Evolutionary conservation across 192 early-diverging fungal genomes (phyloP).

Genomic region (Backusella sp.): DNA sequence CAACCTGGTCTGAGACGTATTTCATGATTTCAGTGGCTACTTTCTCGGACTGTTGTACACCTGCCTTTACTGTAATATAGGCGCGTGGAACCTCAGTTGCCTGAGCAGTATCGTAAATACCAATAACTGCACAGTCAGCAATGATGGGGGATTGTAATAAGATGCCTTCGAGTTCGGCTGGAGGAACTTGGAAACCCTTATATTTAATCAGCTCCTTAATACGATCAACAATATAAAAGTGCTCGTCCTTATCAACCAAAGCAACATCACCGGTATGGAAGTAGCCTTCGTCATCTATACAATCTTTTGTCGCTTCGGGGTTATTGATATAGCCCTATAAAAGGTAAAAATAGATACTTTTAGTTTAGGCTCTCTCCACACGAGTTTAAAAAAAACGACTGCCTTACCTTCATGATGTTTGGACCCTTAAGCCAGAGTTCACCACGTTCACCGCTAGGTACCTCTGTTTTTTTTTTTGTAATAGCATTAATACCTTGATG

Average conservation of each 20-base stretch:
- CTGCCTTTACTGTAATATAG: slow-evolving; percentile 63
- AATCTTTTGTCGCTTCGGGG: slow-evolving; percentile 62
- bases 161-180: slow-evolving; percentile 79
- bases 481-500: neutral
- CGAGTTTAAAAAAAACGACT: neutral
- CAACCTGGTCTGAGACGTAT: slow-evolving; percentile 61
- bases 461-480: slow-evolving; percentile 29
- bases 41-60: slow-evolving; percentile 17
- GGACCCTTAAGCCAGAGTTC: slow-evolving; percentile 79
- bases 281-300: slow-evolving; percentile 76
- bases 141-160: slow-evolving; percentile 58
- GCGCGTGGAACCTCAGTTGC: slow-evolving; percentile 79
- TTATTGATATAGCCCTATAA: slow-evolving; percentile 77
- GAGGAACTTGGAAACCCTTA: slow-evolving; percentile 79
- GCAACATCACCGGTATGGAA: slow-evolving; percentile 86
- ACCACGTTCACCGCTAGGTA: slow-evolving; percentile 56
- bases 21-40: slow-evolving; percentile 43
- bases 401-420: slow-evolving; percentile 71
- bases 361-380: neutral
- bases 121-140: slow-evolving; percentile 69
- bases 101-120: slow-evolving; percentile 58
- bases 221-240: slow-evolving; percentile 57
- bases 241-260: slow-evolving; percentile 59
- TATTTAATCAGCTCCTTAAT: slow-evolving; percentile 92
- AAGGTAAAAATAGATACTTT: neutral